phyloP scores from a whole-genome alignment of 116 monocot genomes.

The Zostera marina region DNA sequence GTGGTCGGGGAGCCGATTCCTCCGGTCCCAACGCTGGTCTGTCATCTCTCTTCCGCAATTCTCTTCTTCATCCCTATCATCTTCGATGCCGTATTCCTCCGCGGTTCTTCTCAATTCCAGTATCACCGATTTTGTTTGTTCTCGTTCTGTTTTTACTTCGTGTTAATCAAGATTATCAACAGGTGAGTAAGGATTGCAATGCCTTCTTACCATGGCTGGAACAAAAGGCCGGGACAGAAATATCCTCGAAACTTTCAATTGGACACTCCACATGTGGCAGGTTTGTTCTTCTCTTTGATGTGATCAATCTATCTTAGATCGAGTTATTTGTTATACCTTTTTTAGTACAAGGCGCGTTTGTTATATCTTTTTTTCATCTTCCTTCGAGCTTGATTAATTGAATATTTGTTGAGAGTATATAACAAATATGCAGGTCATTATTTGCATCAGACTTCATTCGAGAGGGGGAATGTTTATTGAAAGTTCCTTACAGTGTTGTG shows the following conservation, averaged over 20 bases:
- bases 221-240: conserved; percentile 42
- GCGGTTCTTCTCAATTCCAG: too few species aligned
- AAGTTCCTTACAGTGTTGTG: conserved; percentile 71
- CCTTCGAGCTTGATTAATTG: not conserved
- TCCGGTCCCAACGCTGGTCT: too few species aligned
- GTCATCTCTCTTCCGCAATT: too few species aligned
- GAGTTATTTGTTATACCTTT: too few species aligned
- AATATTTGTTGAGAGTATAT: not conserved
- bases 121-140: not conserved
- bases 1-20: too few species aligned
- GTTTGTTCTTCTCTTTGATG: conserved; percentile 11
- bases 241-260: conserved; percentile 51
- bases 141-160: not conserved
- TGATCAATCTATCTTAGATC: too few species aligned
- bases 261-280: conserved; percentile 45
- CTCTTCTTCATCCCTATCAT: too few species aligned
- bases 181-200: conserved; percentile 6
- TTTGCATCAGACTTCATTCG: conserved; percentile 45
- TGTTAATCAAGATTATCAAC: conserved; percentile 1
- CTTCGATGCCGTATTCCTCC: too few species aligned
- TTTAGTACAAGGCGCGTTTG: not conserved
- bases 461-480: conserved; percentile 62
- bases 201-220: conserved; percentile 67
- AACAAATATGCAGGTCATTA: conserved; percentile 32
- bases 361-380: not conserved